Conservation (phyloP, 257 asterid species). For the Jasminum sambac region DNA sequence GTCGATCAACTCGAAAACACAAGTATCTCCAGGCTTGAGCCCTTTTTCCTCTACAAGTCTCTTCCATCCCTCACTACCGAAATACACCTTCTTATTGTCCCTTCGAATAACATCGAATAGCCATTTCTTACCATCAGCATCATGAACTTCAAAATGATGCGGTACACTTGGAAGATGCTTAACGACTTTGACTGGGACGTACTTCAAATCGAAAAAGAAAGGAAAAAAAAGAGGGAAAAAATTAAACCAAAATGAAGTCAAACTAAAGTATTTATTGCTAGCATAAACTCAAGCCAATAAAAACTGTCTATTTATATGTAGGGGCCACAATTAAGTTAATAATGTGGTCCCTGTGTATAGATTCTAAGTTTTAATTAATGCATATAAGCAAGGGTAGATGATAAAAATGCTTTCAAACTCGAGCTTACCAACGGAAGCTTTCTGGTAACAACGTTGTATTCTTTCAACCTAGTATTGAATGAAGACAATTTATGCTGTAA, state of each 20-base stretch:
- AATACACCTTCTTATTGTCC: neutral
- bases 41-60: neutral
- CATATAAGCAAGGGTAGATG: too few species aligned
- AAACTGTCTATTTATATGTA: too few species aligned
- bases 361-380: too few species aligned
- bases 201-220: neutral
- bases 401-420: conserved; percentile 3
- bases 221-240: neutral
- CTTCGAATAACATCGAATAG: neutral
- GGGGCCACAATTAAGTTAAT: too few species aligned
- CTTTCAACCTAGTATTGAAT: neutral
- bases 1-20: neutral
- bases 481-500: neutral
- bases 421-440: conserved; percentile 20
- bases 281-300: too few species aligned
- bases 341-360: too few species aligned
- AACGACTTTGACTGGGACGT: neutral
- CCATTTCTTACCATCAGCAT: conserved; percentile 13
- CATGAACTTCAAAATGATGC: conserved; percentile 3
- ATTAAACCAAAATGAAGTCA: neutral
- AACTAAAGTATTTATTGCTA: neutral
- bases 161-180: neutral
- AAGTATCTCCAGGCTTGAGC: neutral
- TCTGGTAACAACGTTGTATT: neutral
- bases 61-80: neutral